Percentiles rank a stretch among this genome's conserved stretches.
Evolutionary conservation across 73 alveolate genomes (phyloP).

Genomic region (Paramecium sexaurelia): DNA sequence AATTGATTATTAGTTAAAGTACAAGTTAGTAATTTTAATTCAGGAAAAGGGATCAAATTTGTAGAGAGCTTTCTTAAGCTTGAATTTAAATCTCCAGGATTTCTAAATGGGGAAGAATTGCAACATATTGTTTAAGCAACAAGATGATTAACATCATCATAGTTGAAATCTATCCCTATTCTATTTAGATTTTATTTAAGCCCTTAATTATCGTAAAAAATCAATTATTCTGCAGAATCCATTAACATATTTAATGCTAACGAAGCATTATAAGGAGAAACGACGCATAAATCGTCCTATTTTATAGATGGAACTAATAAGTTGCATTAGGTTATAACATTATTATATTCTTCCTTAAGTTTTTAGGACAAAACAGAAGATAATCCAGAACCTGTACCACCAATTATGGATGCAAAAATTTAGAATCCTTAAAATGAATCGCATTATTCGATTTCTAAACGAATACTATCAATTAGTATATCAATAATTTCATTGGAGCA

Average conservation of each 20-base stretch:
- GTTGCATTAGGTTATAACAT: background rate
- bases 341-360: background rate
- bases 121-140: slow-evolving; percentile 4
- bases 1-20: background rate
- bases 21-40: background rate
- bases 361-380: background rate
- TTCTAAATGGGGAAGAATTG: background rate
- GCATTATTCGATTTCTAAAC: slow-evolving; percentile 89
- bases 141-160: background rate
- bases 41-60: background rate
- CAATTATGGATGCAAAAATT: slow-evolving; percentile 90
- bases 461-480: slow-evolving; percentile 70
- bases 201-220: background rate
- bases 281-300: background rate
- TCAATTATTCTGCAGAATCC: background rate
- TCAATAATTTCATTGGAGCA: background rate
- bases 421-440: slow-evolving; percentile 93
- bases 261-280: background rate
- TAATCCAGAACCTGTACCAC: slow-evolving; percentile 98
- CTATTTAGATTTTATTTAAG: background rate
- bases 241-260: background rate
- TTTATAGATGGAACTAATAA: background rate
- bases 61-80: background rate
- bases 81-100: background rate
- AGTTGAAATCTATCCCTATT: background rate